A percentile compares a stretch with the other conserved stretches of the same genome.
Evolutionary conservation across 306 rosid genomes (phyloP).

Genomic region (Phaseolus lunatus): DNA sequence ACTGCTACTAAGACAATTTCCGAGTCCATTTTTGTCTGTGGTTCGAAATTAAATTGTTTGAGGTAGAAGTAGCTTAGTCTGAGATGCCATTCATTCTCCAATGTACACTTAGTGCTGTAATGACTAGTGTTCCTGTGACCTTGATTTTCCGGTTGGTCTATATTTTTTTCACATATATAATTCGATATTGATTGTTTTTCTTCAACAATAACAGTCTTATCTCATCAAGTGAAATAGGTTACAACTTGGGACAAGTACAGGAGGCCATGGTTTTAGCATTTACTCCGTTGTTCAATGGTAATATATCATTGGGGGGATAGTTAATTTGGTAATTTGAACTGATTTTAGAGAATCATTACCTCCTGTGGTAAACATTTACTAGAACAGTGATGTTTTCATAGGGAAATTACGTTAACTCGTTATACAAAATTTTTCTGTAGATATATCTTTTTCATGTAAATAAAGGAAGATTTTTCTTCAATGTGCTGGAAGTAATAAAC

Average conservation of each 20-base stretch:
- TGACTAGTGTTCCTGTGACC: background rate
- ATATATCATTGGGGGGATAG: too few species aligned
- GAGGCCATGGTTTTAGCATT: background rate
- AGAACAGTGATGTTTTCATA: background rate
- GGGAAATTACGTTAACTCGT: background rate
- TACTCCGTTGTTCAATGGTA: background rate
- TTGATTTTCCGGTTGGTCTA: background rate
- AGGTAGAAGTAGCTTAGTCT: background rate
- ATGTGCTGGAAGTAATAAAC: background rate
- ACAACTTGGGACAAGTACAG: background rate
- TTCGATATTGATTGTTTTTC: background rate
- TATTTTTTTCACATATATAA: background rate
- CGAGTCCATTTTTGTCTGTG: background rate
- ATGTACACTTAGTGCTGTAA: background rate
- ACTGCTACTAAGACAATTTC: background rate
- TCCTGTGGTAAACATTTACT: too few species aligned
- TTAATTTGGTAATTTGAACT: too few species aligned
- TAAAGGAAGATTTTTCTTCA: background rate
- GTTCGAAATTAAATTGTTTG: conserved; percentile 8
- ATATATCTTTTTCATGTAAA: background rate
- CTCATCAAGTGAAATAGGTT: background rate
- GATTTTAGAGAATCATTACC: too few species aligned
- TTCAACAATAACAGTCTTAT: background rate
- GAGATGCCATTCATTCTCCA: background rate
- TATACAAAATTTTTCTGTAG: background rate